A percentile compares a stretch with the other conserved stretches of the same genome.
These are phyloP conservation scores for Chaetomiaceae sp. DNA, from an alignment of 2,329 filamentous ascomycete species.

Conservation along the genomic window DNA sequence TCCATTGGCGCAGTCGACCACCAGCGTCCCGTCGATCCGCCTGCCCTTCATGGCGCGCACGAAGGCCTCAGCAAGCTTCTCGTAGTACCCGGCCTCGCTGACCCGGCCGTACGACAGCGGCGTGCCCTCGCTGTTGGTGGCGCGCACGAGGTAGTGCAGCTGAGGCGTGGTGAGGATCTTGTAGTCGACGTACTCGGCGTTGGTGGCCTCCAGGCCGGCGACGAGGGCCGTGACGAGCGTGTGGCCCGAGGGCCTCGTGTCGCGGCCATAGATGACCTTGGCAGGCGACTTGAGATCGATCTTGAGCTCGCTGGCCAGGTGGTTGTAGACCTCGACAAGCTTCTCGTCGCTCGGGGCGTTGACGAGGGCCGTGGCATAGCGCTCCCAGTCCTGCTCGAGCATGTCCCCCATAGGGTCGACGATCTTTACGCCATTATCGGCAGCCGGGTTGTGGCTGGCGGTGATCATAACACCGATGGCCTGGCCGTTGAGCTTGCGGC, in stretches of 20 bases:
- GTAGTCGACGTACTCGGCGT: constrained; percentile 73
- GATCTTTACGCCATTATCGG: constrained; percentile 91
- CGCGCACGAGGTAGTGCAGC: constrained; percentile 92
- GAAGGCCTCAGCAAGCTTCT: constrained; percentile 84
- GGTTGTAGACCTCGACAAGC: constrained; percentile 70
- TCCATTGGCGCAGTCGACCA: constrained; percentile 93
- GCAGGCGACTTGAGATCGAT: constrained; percentile 67
- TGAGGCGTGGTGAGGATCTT: constrained; percentile 96
- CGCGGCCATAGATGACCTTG: constrained; percentile 83
- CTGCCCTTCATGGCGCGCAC: constrained; percentile 74
- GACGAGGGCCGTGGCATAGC: constrained; percentile 80
- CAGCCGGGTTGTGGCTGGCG: constrained; percentile 84
- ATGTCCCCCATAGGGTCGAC: constrained; percentile 98
- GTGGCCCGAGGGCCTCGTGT: constrained; percentile 89
- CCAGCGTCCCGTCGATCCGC: constrained; percentile 68
- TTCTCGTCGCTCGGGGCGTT: constrained; percentile 74
- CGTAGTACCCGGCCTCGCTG: constrained; percentile 89
- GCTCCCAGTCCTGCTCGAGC: constrained; percentile 94
- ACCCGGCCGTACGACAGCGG: constrained; percentile 83
- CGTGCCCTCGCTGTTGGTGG: constrained; percentile 87
- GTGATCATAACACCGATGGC: constrained; percentile 97
- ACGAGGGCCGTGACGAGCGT: constrained; percentile 74
- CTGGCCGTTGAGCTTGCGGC: constrained; percentile 82
- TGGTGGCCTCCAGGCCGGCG: constrained; percentile 72
- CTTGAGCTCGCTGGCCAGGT: constrained; percentile 69